Evolutionary conservation across 1,284 basidiomycete genomes (phyloP), one percentile per base, ranked within the genome.

Genomic region (Trametes pubescens): DNA sequence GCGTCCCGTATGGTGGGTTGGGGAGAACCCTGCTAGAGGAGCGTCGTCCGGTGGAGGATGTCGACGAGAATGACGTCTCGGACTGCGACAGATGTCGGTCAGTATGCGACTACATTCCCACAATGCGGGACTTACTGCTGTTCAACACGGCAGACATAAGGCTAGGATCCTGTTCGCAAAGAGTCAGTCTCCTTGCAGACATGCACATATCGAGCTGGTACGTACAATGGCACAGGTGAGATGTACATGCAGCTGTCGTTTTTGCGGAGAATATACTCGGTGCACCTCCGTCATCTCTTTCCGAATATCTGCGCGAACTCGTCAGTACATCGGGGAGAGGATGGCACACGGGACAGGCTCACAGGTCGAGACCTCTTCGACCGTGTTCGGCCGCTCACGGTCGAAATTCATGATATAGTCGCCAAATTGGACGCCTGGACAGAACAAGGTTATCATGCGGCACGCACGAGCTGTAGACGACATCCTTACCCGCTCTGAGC

Each of bases 331-430:
- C 37, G 37, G 40, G 4, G 14, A 37, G 24, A 18, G 4, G 1
- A 56, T 13, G 26, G 46, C 18, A 24, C 16, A n/a, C 22, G 16
- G n/a, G 49, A 0, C 14, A 16, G 4, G 77, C 85, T 62, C 62
- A 88, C 87, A 89, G 67, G 79, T 78, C 11, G 84, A 76, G 7
- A 88, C 83, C 34, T 77, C 74, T 59, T 86, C 83, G 0, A 78
- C 75, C 35, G 84, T 81, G 66, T 89, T 90, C 4, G 82, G 79
- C 64, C 80, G 72, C 24, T 76, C 80, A 46, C 77, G 76, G 71
- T 51, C 60, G 44, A 86, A 89, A 8, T 81, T 80, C 10, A 81
- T 80, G 9, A 89, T 83, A 66, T 83, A 86, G 35, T 82, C 78
- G n/a, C 79, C 76, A 65, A 90, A 87, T 60, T 77, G 74, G 35